Evolutionary conservation across 108 stramenopile species (phyloP), one percentile per base, ranked within the genome.

Genomic region (Fragilaria radians): DNA sequence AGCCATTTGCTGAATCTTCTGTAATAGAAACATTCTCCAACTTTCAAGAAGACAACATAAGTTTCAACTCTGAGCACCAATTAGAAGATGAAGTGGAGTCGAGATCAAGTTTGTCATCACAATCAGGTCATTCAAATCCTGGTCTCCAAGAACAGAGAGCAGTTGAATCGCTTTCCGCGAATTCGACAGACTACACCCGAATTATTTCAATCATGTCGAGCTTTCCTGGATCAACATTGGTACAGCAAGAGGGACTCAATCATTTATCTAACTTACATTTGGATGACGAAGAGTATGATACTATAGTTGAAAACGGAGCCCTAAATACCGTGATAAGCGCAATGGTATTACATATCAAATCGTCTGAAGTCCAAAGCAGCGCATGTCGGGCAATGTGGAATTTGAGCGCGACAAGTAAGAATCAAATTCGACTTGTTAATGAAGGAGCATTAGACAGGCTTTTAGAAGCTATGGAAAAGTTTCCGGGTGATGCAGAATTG

Each of bases 371-470:
- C 14, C 88, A 89, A 52, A 51, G 60, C 4, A 57, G 58, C 48
- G 88, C 67, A 32, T 85, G 81, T 54, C 56, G 77, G 23, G 80
- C 82, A 5, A 36, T 85, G 28, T 81, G 74, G 66, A 79, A 81
- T 53, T 51, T 74, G 24, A 72, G 73, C 30, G 68, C 74, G 7
- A 66, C 74, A 3, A 57, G 63, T 14, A 55, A 62, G 46, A 62
- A 57, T 36, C 88, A 83, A 67, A 31, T 66, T 3, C 71, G 69
- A 27, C 72, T 89, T 48, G 81, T 71, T 26, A 32, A 58, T 9
- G 74, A 62, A 1, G 82, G 82, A 18, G 73, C 70, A 4, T 17
- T 81, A 18, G 78, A 76, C 45, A 46, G 60, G 0, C 62, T 84
- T 5, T 52, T 64, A n/a, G 53, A 42, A 36, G 77, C 77, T 14